phyloP scores from a whole-genome alignment of 139 green algal genomes.

The Coccomyxa sp. region DNA sequence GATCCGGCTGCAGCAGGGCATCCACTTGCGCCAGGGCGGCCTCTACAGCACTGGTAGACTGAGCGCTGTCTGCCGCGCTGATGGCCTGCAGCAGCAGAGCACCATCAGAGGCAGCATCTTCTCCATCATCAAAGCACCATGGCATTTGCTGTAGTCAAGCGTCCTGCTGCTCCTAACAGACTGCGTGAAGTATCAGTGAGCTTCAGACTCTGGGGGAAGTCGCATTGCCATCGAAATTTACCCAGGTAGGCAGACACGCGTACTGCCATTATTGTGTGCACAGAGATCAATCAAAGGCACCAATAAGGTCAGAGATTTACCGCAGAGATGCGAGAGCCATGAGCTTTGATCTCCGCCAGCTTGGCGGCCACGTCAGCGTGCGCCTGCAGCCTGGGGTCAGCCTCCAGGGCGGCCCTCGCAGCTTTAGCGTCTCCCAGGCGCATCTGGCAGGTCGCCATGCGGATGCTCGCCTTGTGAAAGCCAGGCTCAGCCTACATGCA shows the following conservation, averaged over 20 bases:
- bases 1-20: not conserved
- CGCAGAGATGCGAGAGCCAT: too few species aligned
- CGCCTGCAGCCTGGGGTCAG: not conserved
- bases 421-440: slow-evolving; percentile 5
- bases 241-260: too few species aligned
- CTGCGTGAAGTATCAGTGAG: too few species aligned
- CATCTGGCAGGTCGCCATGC: slow-evolving; percentile 10
- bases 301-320: too few species aligned
- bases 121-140: too few species aligned
- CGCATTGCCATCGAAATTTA: too few species aligned
- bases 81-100: not conserved
- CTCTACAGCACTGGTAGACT: not conserved
- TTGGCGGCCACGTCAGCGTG: not conserved
- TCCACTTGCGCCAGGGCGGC: not conserved
- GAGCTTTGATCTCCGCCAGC: slow-evolving; percentile 8
- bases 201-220: too few species aligned
- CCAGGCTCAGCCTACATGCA: not conserved
- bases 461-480: slow-evolving; percentile 2
- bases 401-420: slow-evolving; percentile 5
- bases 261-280: too few species aligned
- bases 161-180: too few species aligned
- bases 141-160: too few species aligned
- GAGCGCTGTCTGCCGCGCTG: not conserved
- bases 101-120: too few species aligned
- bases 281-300: too few species aligned